Evolutionary conservation across 2,329 filamentous ascomycete species (phyloP).

Genomic region (Thielaviopsis punctulata): DNA sequence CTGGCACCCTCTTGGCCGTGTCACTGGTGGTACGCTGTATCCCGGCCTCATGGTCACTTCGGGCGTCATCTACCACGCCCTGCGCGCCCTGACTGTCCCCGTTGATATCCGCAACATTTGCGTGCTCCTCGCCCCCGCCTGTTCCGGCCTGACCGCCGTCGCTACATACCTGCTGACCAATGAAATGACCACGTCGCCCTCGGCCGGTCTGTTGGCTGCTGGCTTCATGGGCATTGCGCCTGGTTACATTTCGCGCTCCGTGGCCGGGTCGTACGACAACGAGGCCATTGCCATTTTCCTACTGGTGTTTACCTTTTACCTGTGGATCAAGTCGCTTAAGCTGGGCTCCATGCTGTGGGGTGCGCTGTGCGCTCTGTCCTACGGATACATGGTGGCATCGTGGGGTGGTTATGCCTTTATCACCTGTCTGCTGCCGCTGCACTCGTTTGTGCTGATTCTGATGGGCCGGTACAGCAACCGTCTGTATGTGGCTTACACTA

Average conservation of each 20-base stretch:
- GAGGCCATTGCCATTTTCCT: conserved; percentile 99
- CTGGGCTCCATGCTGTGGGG: conserved; percentile 94
- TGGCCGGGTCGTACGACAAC: conserved; percentile 97
- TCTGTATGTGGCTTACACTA: conserved; percentile 91
- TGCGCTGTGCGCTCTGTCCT: conserved; percentile 83
- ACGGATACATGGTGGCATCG: conserved; percentile 99
- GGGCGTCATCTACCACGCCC: conserved; percentile 85
- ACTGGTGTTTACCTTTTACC: conserved; percentile 92
- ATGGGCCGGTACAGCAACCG: conserved; percentile 94
- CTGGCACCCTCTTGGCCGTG: conserved; percentile 96
- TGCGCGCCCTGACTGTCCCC: conserved; percentile 74
- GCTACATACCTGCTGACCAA: conserved; percentile 90
- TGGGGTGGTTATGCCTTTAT: conserved; percentile 99
- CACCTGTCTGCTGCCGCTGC: conserved; percentile 86
- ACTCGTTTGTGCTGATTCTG: conserved; percentile 82
- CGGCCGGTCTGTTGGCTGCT: conserved; percentile 84
- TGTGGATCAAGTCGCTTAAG: conserved; percentile 98
- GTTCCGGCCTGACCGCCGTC: conserved; percentile 83
- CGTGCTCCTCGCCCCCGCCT: conserved; percentile 84
- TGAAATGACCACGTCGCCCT: conserved; percentile 91
- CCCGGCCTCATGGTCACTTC: conserved; percentile 98
- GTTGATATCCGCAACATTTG: conserved; percentile 99
- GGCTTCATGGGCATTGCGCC: conserved; percentile 95
- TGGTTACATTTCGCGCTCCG: conserved; percentile 93
- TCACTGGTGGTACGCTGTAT: conserved; percentile 97